These are phyloP conservation scores for Ogataea polymorpha DNA, from an alignment of 805 yeast genomes.

Conservation along the genomic window DNA sequence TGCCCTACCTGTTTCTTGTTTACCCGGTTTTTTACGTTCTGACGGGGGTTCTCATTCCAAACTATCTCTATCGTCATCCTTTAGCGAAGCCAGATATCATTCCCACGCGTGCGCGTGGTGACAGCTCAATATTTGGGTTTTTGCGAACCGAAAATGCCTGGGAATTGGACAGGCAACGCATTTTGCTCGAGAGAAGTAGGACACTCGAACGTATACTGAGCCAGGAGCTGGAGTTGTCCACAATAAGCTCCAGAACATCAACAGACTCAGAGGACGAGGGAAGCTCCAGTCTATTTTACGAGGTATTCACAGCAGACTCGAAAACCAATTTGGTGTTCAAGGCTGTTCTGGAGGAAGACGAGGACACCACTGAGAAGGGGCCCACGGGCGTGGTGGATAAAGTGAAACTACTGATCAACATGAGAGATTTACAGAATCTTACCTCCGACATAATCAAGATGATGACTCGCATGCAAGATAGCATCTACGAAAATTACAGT, in stretches of 20 bases:
- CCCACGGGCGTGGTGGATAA: slow-evolving; percentile 23
- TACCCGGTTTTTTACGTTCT: slow-evolving; percentile 59
- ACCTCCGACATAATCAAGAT: slow-evolving; percentile 51
- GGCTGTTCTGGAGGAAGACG: slow-evolving; percentile 15
- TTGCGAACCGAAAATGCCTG: slow-evolving; percentile 19
- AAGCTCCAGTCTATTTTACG: slow-evolving; percentile 13
- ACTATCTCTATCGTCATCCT: slow-evolving; percentile 68
- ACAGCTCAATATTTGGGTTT: slow-evolving; percentile 44
- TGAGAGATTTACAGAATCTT: slow-evolving; percentile 71
- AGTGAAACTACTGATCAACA: slow-evolving; percentile 50
- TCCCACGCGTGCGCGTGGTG: slow-evolving; percentile 49
- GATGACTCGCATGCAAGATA: slow-evolving; percentile 50
- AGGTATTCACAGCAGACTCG: slow-evolving; percentile 17
- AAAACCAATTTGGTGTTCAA: slow-evolving; percentile 15
- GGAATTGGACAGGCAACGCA: slow-evolving; percentile 13
- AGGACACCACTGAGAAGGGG: slow-evolving; percentile 7
- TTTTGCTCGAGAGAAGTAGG: slow-evolving; percentile 8
- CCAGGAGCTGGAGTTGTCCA: slow-evolving; percentile 7
- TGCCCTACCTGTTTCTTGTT: slow-evolving; percentile 65
- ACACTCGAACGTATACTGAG: slow-evolving; percentile 11
- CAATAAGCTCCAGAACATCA: slow-evolving; percentile 17
- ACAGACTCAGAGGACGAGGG: slow-evolving; percentile 20
- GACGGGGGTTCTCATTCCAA: slow-evolving; percentile 64
- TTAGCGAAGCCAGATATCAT: slow-evolving; percentile 42
- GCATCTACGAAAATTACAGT: slow-evolving; percentile 61